These are phyloP conservation scores for Hymenotorrendiella dingleyae DNA, from an alignment of 2,329 filamentous ascomycete genomes.

Conservation along the genomic window DNA sequence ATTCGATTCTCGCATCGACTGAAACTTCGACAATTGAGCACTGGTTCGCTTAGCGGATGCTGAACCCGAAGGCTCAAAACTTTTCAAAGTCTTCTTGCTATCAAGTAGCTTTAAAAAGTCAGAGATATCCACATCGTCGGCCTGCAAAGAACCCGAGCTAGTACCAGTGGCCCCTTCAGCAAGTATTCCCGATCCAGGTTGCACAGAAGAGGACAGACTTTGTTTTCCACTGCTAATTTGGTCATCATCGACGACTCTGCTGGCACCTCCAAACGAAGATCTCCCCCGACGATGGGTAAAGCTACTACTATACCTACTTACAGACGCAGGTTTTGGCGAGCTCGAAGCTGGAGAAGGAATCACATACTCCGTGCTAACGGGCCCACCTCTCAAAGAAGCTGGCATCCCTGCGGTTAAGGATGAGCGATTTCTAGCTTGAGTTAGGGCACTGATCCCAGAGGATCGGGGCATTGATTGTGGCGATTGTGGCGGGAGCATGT, in stretches of 20 bases:
- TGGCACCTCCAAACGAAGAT: slow-evolving; percentile 68
- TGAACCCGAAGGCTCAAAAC: slow-evolving; percentile 65
- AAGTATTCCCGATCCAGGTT: slow-evolving; percentile 74
- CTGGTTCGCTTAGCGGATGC: slow-evolving; percentile 68
- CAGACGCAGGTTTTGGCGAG: slow-evolving; percentile 72
- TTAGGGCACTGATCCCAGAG: slow-evolving; percentile 42
- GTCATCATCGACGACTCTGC: slow-evolving; percentile 61
- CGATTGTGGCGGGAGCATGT: slow-evolving; percentile 42
- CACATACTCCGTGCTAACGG: slow-evolving; percentile 54
- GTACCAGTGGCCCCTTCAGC: slow-evolving; percentile 61
- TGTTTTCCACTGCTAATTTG: slow-evolving; percentile 76
- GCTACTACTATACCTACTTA: slow-evolving; percentile 87
- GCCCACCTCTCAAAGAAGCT: slow-evolving; percentile 62
- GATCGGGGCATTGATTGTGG: slow-evolving; percentile 46
- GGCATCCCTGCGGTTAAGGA: slow-evolving; percentile 73
- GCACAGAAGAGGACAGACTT: slow-evolving; percentile 62
- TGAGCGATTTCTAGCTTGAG: slow-evolving; percentile 61
- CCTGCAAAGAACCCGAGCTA: slow-evolving; percentile 60
- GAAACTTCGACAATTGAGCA: slow-evolving; percentile 77
- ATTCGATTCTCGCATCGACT: slow-evolving; percentile 83
- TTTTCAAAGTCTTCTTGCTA: slow-evolving; percentile 77
- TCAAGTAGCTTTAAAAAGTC: slow-evolving; percentile 89
- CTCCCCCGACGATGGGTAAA: slow-evolving; percentile 81
- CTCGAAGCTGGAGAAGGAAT: slow-evolving; percentile 62
- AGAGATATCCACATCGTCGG: slow-evolving; percentile 88